Percentiles rank a stretch among this genome's conserved stretches.
Conservation (phyloP, 495 filamentous ascomycete genomes). For the Xylaria venustula region DNA sequence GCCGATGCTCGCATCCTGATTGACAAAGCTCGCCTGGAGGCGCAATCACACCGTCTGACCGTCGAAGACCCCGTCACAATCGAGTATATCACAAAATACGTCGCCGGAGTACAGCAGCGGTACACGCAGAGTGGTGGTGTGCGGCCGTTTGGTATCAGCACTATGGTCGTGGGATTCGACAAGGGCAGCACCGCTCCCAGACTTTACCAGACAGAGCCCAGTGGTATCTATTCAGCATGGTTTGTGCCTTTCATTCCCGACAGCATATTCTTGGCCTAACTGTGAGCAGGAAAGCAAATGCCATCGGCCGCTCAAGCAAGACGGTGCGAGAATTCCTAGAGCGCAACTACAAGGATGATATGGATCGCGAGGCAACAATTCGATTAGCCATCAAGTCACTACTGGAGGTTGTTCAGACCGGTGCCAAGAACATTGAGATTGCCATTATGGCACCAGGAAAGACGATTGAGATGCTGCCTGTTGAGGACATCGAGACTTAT, state of each 20-base stretch:
- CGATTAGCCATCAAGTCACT: conserved; percentile 96
- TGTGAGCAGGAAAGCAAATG: conserved; percentile 88
- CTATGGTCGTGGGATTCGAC: conserved; percentile 95
- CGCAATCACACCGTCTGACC: conserved; percentile 95
- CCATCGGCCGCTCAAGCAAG: conserved; percentile 96
- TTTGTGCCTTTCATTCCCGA: conserved; percentile 38
- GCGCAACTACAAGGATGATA: conserved; percentile 94
- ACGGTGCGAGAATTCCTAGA: conserved; percentile 97
- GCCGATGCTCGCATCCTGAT: conserved; percentile 96
- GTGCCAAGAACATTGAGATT: conserved; percentile 99
- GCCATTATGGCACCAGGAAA: conserved; percentile 97
- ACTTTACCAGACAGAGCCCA: conserved; percentile 96
- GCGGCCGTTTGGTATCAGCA: conserved; percentile 95
- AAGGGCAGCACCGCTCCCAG: conserved; percentile 80
- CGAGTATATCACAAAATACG: conserved; percentile 99
- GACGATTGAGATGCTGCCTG: conserved; percentile 86
- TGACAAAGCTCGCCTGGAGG: conserved; percentile 95
- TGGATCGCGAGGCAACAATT: conserved; percentile 96
- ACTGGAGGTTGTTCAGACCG: conserved; percentile 96
- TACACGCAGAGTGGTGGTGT: conserved; percentile 99
- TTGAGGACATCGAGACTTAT: conserved; percentile 92
- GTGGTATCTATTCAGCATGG: conserved; percentile 98
- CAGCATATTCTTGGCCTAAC: background rate
- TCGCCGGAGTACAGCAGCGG: conserved; percentile 94
- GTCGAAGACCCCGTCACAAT: conserved; percentile 96